Percentiles rank a stretch among this genome's conserved stretches.
Conservation (phyloP, 805 yeast genomes). For the Candida caryicola region DNA sequence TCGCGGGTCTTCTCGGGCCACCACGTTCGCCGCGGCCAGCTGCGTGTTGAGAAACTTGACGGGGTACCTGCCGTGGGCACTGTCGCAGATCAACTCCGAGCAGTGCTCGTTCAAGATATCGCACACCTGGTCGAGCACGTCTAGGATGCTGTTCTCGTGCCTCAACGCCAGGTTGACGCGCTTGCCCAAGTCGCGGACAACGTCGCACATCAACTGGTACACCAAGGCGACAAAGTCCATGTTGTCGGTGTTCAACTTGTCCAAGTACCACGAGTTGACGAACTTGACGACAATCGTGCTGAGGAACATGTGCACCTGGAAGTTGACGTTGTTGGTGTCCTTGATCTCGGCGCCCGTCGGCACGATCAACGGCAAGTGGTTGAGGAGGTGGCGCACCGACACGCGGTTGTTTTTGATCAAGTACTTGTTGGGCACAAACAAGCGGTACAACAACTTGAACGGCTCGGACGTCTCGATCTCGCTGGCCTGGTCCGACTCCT, state of each 20-base stretch:
- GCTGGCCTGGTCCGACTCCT: not conserved
- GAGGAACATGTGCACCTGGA: slow-evolving; percentile 38
- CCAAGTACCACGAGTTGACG: slow-evolving; percentile 15
- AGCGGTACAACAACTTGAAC: slow-evolving; percentile 29
- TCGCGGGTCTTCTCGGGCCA: slow-evolving; percentile 1
- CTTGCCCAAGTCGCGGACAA: slow-evolving; percentile 21
- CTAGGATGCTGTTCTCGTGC: slow-evolving; percentile 13
- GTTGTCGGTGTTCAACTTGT: slow-evolving; percentile 30
- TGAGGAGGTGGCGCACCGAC: slow-evolving; percentile 23
- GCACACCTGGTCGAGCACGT: slow-evolving; percentile 22
- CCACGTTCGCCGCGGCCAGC: not conserved
- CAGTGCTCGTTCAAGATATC: slow-evolving; percentile 23
- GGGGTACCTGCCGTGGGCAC: slow-evolving; percentile 3
- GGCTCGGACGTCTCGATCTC: slow-evolving; percentile 25
- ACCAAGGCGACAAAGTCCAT: slow-evolving; percentile 25
- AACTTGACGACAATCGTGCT: slow-evolving; percentile 22
- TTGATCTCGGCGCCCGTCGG: slow-evolving; percentile 12
- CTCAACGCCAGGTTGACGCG: slow-evolving; percentile 13
- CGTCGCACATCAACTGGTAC: slow-evolving; percentile 24
- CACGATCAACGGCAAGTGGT: slow-evolving; percentile 28
- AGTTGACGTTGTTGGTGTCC: slow-evolving; percentile 21
- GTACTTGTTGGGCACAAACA: slow-evolving; percentile 34
- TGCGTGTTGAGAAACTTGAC: slow-evolving; percentile 2
- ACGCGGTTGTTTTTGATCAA: slow-evolving; percentile 29
- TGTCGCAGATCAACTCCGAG: slow-evolving; percentile 11